A percentile compares a stretch with the other conserved stretches of the same genome.
Conservation (phyloP, 2,329 filamentous ascomycete species). For the Fusarium euwallaceae region DNA sequence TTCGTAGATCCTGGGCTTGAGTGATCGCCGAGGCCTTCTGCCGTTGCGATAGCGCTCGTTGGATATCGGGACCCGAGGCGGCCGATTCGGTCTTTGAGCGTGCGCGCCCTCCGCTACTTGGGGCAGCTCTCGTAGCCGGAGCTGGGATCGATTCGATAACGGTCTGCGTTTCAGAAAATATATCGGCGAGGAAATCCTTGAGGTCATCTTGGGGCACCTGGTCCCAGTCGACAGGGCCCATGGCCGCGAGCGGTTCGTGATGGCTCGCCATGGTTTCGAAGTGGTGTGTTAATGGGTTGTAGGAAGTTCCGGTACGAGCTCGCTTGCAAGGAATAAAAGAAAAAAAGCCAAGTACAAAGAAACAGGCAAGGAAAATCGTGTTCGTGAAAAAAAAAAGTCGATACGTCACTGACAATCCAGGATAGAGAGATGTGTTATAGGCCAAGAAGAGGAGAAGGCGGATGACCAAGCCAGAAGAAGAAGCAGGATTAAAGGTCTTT, state of each 20-base stretch:
- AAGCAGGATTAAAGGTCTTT: constrained; percentile 19
- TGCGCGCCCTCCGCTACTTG: constrained; percentile 60
- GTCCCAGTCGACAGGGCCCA: constrained; percentile 69
- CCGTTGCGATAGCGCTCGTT: constrained; percentile 58
- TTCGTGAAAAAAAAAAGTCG: neutral
- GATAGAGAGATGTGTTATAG: constrained; percentile 11
- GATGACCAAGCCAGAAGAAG: constrained; percentile 20
- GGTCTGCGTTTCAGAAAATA: constrained; percentile 76
- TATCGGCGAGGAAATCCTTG: constrained; percentile 65
- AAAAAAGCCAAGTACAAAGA: constrained; percentile 3
- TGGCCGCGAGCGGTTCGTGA: constrained; percentile 69
- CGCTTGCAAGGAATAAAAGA: neutral
- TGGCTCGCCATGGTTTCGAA: constrained; percentile 63
- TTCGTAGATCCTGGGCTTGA: constrained; percentile 70
- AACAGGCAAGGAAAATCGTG: constrained; percentile 9
- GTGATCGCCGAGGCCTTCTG: constrained; percentile 62
- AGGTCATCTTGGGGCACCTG: constrained; percentile 62
- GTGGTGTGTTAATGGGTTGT: constrained; percentile 2
- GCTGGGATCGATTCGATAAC: constrained; percentile 82
- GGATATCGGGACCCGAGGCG: constrained; percentile 64
- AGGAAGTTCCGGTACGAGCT: neutral
- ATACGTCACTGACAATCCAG: constrained; percentile 34
- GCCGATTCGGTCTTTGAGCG: constrained; percentile 70
- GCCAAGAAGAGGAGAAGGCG: constrained; percentile 18
- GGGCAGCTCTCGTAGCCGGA: constrained; percentile 50